Evolutionary conservation across 2,329 filamentous ascomycete species (phyloP).

Genomic region (Thielaviopsis musarum): DNA sequence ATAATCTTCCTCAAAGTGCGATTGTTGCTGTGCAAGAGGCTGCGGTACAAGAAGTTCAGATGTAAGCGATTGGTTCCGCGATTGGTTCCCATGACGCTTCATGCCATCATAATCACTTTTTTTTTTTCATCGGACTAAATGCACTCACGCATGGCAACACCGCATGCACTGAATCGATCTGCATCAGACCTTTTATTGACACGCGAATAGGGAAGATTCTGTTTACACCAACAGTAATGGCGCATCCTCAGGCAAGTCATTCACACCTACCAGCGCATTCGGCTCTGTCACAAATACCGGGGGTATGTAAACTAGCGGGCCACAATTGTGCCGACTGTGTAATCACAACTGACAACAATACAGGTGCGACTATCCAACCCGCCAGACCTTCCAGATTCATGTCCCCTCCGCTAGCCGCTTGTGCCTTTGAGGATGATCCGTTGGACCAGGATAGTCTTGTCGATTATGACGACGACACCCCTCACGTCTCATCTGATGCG

Average conservation of each 20-base stretch:
- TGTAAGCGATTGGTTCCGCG: too few relatives aligned
- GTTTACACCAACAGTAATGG: not conserved
- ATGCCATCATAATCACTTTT: too few relatives aligned
- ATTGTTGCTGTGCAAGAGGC: too few relatives aligned
- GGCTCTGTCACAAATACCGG: not conserved
- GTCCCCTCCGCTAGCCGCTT: not conserved
- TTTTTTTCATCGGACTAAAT: too few relatives aligned
- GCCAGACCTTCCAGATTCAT: not conserved
- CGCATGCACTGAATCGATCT: too few relatives aligned
- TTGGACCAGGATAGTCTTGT: not conserved
- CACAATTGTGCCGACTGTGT: not conserved
- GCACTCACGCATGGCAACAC: too few relatives aligned
- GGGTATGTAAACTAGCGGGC: not conserved
- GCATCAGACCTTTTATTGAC: too few relatives aligned
- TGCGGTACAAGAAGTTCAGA: too few relatives aligned
- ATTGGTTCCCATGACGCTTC: too few relatives aligned
- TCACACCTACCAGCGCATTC: not conserved
- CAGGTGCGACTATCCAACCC: too few relatives aligned
- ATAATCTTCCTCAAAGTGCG: too few relatives aligned
- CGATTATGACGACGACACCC: not conserved
- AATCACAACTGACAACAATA: not conserved
- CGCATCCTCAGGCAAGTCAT: not conserved
- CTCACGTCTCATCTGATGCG: not conserved
- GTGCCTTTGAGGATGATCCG: not conserved
- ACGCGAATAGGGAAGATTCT: too few relatives aligned